phyloP scores from a whole-genome alignment of 176 grass and related monocot species.

The Juncus inflexus region DNA sequence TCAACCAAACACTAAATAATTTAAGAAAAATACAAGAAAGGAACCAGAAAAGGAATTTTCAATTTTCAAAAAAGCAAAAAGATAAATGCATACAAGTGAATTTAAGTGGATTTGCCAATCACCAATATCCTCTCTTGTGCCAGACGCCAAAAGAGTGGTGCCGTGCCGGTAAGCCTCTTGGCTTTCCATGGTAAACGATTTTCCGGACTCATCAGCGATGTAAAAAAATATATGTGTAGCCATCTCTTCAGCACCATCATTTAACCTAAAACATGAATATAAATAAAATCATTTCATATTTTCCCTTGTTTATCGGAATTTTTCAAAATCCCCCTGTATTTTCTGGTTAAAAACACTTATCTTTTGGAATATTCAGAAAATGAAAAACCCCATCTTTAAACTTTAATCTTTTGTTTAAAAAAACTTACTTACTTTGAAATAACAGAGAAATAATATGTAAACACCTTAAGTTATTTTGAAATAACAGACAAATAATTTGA shows the following conservation, averaged over 20 bases:
- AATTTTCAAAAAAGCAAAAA: slow-evolving; percentile 2
- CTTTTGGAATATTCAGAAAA: too few species aligned
- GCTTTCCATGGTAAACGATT: slow-evolving; percentile 47
- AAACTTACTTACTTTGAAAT: too few species aligned
- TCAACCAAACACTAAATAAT: slow-evolving; percentile 18
- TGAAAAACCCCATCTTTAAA: too few species aligned
- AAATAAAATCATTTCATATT: neutral
- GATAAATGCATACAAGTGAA: slow-evolving; percentile 52
- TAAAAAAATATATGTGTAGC: slow-evolving; percentile 83
- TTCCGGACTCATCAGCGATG: slow-evolving; percentile 72
- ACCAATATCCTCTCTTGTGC: slow-evolving; percentile 56
- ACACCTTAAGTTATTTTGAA: too few species aligned
- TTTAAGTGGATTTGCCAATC: slow-evolving; percentile 74
- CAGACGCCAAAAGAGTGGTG: slow-evolving; percentile 80
- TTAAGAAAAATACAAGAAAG: slow-evolving; percentile 17
- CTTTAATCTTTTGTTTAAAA: too few species aligned
- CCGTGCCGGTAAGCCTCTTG: slow-evolving; percentile 46
- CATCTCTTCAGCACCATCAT: slow-evolving; percentile 51
- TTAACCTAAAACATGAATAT: slow-evolving; percentile 42
- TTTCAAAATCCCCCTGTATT: slow-evolving; percentile 1
- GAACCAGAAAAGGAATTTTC: slow-evolving; percentile 1
- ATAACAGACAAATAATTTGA: too few species aligned
- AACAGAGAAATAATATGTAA: too few species aligned
- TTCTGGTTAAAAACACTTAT: neutral
- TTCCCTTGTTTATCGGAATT: slow-evolving; percentile 18